phyloP scores from a whole-genome alignment of 2,329 filamentous ascomycete species.

The Claviceps sp. region DNA sequence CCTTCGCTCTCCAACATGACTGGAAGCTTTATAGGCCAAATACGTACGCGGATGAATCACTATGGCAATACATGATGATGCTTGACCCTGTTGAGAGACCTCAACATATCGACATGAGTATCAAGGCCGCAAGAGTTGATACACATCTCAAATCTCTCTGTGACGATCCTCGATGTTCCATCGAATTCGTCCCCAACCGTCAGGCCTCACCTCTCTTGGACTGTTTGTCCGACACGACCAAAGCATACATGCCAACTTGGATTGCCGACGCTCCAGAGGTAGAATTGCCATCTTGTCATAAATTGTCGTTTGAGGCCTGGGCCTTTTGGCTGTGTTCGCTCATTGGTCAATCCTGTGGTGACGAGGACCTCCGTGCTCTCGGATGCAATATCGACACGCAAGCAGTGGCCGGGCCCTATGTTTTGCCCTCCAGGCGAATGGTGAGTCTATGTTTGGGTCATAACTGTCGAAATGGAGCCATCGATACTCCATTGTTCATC shows the following conservation, averaged over 20 bases:
- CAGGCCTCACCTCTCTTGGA: constrained; percentile 21
- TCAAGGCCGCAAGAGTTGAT: constrained; percentile 20
- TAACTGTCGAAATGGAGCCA: constrained; percentile 20
- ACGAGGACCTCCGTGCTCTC: constrained; percentile 18
- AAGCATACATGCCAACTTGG: constrained; percentile 17
- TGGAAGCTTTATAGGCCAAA: constrained; percentile 20
- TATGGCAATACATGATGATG: constrained; percentile 23
- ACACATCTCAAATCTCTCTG: constrained; percentile 21
- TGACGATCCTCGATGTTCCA: constrained; percentile 18
- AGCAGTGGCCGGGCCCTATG: constrained; percentile 21
- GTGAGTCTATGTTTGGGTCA: constrained; percentile 26
- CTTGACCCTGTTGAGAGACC: constrained; percentile 18
- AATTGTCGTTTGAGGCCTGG: constrained; percentile 24
- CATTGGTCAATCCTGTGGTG: constrained; percentile 23
- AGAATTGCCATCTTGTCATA: constrained; percentile 20
- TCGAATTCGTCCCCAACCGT: constrained; percentile 18
- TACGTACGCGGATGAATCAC: constrained; percentile 17
- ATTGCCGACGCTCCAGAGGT: constrained; percentile 16
- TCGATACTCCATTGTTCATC: constrained; percentile 20
- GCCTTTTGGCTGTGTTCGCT: constrained; percentile 29
- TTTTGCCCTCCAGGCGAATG: constrained; percentile 25
- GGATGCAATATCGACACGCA: constrained; percentile 13
- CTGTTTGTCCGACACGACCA: constrained; percentile 20
- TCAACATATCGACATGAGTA: constrained; percentile 11
- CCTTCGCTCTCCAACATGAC: constrained; percentile 15